These are phyloP conservation scores for Thecaphora thlaspeos DNA, from an alignment of 1,284 basidiomycete species.

Conservation along the genomic window DNA sequence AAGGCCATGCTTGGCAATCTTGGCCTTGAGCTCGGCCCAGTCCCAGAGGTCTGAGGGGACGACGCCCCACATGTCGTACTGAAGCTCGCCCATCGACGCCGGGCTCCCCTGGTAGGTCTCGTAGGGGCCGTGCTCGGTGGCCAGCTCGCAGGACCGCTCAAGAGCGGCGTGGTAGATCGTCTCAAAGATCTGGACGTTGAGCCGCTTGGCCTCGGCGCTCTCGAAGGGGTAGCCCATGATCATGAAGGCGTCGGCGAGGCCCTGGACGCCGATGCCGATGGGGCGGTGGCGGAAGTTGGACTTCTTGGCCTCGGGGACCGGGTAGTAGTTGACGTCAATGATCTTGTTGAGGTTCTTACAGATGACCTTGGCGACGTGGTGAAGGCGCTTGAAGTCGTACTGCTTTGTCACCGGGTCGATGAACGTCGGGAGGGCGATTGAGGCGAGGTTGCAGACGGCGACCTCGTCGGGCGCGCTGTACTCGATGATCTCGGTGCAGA, in stretches of 20 bases:
- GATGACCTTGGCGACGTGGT: slow-evolving; percentile 78
- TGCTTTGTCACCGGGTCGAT: slow-evolving; percentile 53
- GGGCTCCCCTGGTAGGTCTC: slow-evolving; percentile 90
- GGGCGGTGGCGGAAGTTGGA: slow-evolving; percentile 98
- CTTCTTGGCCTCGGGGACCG: slow-evolving; percentile 81
- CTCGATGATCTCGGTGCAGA: slow-evolving; percentile 99
- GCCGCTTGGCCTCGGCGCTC: slow-evolving; percentile 77
- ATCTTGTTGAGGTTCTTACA: slow-evolving; percentile 81
- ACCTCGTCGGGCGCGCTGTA: slow-evolving; percentile 97
- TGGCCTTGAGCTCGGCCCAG: slow-evolving; percentile 83
- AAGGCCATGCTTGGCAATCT: slow-evolving; percentile 81
- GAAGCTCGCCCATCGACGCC: slow-evolving; percentile 80
- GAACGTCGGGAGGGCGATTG: slow-evolving; percentile 79
- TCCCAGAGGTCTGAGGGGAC: slow-evolving; percentile 93
- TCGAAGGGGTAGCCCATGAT: slow-evolving; percentile 94
- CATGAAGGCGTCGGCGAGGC: slow-evolving; percentile 98
- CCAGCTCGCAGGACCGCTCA: slow-evolving; percentile 88
- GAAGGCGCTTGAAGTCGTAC: slow-evolving; percentile 89
- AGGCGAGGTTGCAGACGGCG: slow-evolving; percentile 98
- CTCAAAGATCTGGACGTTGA: slow-evolving; percentile 97
- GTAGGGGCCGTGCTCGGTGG: slow-evolving; percentile 78
- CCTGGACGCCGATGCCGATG: slow-evolving; percentile 96
- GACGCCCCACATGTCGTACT: slow-evolving; percentile 94
- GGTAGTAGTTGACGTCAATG: slow-evolving; percentile 91
- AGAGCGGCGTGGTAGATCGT: slow-evolving; percentile 97